Evolutionary conservation across 2,329 filamentous ascomycete genomes (phyloP).

Genomic region (Ophiocordyceps camponoti-floridani): DNA sequence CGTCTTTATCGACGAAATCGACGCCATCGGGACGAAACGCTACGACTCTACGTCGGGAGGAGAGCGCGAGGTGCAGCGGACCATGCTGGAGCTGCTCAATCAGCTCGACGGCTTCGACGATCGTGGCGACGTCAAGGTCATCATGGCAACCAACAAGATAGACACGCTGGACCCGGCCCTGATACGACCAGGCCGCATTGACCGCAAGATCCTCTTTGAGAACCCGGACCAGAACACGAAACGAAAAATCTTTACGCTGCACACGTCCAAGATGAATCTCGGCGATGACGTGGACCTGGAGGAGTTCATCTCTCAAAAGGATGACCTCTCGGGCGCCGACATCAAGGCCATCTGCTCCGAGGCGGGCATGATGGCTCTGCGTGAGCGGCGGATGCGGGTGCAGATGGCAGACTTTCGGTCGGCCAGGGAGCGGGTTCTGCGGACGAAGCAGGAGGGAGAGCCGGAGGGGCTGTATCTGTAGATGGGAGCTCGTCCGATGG

Average conservation of each 20-base stretch:
- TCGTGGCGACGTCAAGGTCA: constrained; percentile 95
- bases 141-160: constrained; percentile 99
- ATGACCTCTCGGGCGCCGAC: constrained; percentile 89
- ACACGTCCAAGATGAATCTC: constrained; percentile 97
- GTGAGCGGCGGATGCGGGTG: constrained; percentile 91
- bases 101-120: constrained; percentile 98
- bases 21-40: constrained; percentile 95
- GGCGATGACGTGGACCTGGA: constrained; percentile 95
- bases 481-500: background rate
- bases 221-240: constrained; percentile 67
- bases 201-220: constrained; percentile 79
- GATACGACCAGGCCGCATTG: constrained; percentile 93
- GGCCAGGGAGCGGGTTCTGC: constrained; percentile 83
- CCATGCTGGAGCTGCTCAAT: constrained; percentile 95
- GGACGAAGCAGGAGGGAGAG: constrained; percentile 97
- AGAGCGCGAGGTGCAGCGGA: constrained; percentile 93
- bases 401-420: constrained; percentile 97
- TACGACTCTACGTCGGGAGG: constrained; percentile 96
- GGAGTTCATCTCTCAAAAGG: constrained; percentile 97
- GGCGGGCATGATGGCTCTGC: constrained; percentile 80
- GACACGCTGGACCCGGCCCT: constrained; percentile 91
- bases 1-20: constrained; percentile 98
- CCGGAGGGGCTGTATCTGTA: constrained; percentile 98
- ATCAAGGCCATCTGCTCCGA: constrained; percentile 99
- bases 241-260: constrained; percentile 95